Evolutionary conservation across 2,329 filamentous ascomycete genomes (phyloP), one percentile per base, ranked within the genome.

Genomic region (Graphilbum sp.): DNA sequence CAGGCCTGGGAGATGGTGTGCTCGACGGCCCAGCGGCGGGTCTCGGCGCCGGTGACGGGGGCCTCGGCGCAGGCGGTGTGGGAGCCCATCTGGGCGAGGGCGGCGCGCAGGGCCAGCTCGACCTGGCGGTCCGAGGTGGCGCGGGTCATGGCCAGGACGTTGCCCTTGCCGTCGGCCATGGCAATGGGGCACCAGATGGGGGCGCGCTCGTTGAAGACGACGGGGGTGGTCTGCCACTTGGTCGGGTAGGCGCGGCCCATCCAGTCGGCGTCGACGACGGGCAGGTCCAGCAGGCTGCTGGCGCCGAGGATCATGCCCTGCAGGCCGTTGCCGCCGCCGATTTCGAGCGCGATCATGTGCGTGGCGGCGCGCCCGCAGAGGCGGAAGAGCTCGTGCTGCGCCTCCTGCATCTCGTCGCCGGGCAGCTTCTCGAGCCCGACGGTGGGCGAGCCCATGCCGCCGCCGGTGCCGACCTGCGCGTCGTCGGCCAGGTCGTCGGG

Each of bases 251-350:
- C 67, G 12, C 67, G 53, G 0, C 68, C 68, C 67, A 72, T 71
- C 64, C 64, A 69, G 49, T 71, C 68, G 13, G 62, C 67, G 39
- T 72, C 68, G 4, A 72, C 60, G 3, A 59, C 59, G 0, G 67
- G 66, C 1, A 68, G 44, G 39, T 68, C 54, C 51, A 74, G 66
- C 43, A 67, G 63, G 1, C 57, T 56, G 37, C 63, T 66, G 0
- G 67, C 66, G 5, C 71, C 71, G 5, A 75, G 53, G 4, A 73
- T 60, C 53, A 77, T 57, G 9, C 67, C 64, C 44, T 72, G 65
- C 9, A 78, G 56, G 1, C 75, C 74, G 44, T 80, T 80, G 5
- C 65, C 66, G 7, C 76, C 75, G n/a, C 76, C 76, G 38, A 80
- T 75, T 47, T 80, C 75, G 11, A 78, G 52, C 1, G 70, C 64